These are phyloP conservation scores for Nothomitra cinnamomea DNA, from an alignment of 2,329 filamentous ascomycete genomes.

Conservation along the genomic window DNA sequence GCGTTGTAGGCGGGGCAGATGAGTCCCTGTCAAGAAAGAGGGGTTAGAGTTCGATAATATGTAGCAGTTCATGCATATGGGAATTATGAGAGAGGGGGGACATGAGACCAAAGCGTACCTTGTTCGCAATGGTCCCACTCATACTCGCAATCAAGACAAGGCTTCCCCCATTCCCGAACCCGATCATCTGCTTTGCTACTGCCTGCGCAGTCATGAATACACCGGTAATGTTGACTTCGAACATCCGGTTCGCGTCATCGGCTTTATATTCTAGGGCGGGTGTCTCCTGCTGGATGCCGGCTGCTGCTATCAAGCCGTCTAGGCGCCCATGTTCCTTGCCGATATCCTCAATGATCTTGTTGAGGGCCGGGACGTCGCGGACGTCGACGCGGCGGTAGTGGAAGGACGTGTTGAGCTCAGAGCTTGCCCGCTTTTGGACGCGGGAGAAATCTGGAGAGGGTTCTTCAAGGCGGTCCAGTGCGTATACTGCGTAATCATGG, in stretches of 20 bases:
- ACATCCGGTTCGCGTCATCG: conserved; percentile 40
- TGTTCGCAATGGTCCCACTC: conserved; percentile 85
- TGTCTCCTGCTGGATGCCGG: conserved; percentile 63
- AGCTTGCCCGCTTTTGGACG: conserved; percentile 44
- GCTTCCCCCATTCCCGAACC: conserved; percentile 56
- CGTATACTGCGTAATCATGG: no score
- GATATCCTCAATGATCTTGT: conserved; percentile 50
- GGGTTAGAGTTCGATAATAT: no score
- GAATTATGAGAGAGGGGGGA: no score
- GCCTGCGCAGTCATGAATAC: conserved; percentile 30
- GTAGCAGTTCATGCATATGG: no score
- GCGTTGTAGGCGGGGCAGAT: conserved; percentile 62
- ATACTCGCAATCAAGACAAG: conserved; percentile 95
- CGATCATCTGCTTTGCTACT: conserved; percentile 34
- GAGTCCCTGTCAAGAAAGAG: conserved; percentile 36
- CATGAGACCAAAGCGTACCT: no score
- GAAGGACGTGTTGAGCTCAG: conserved; percentile 48
- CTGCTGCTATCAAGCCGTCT: conserved; percentile 62
- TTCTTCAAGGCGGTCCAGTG: conserved; percentile 23
- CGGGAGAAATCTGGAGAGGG: conserved; percentile 42
- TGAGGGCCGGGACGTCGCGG: conserved; percentile 49
- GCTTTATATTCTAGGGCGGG: conserved; percentile 60
- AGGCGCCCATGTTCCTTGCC: conserved; percentile 52
- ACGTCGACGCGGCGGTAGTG: conserved; percentile 70
- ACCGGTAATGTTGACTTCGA: conserved; percentile 28